phyloP scores from a whole-genome alignment of 495 filamentous ascomycete species.

The Neurospora sp. region DNA sequence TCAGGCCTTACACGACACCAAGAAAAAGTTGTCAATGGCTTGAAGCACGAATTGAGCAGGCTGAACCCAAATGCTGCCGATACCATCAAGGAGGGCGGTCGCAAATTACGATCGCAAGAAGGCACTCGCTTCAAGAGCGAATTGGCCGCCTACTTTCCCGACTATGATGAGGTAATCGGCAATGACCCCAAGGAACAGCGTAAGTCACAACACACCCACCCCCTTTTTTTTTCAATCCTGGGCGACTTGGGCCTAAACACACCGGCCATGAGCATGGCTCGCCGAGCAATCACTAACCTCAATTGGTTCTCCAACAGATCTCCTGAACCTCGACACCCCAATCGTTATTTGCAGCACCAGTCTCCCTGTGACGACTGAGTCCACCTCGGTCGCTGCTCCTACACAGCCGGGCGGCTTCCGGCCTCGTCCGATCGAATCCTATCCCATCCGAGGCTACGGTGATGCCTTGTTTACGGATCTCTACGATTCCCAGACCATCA shows the following conservation, averaged over 20 bases:
- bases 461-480: slow-evolving; percentile 37
- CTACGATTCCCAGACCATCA: slow-evolving; percentile 42
- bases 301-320: slow-evolving; percentile 29
- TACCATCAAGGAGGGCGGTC: slow-evolving; percentile 33
- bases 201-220: slow-evolving; percentile 32
- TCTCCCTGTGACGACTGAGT: slow-evolving; percentile 14
- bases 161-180: slow-evolving; percentile 84
- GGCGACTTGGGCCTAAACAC: neutral
- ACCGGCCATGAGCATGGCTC: slow-evolving; percentile 21
- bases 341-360: slow-evolving; percentile 44
- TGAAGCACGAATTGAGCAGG: slow-evolving; percentile 40
- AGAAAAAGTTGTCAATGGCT: slow-evolving; percentile 40
- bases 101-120: slow-evolving; percentile 47
- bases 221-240: neutral
- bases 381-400: slow-evolving; percentile 6
- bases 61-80: slow-evolving; percentile 34
- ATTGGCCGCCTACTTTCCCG: slow-evolving; percentile 74
- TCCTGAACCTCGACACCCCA: slow-evolving; percentile 49
- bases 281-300: slow-evolving; percentile 31
- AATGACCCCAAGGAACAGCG: slow-evolving; percentile 67
- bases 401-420: slow-evolving; percentile 15
- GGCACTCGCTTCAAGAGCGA: slow-evolving; percentile 70
- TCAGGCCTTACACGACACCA: slow-evolving; percentile 30
- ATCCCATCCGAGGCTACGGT: slow-evolving; percentile 36
- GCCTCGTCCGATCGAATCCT: slow-evolving; percentile 11